These are phyloP conservation scores for Rhizopogon roseolus DNA, from an alignment of 768 basidiomycete species.

Conservation along the genomic window DNA sequence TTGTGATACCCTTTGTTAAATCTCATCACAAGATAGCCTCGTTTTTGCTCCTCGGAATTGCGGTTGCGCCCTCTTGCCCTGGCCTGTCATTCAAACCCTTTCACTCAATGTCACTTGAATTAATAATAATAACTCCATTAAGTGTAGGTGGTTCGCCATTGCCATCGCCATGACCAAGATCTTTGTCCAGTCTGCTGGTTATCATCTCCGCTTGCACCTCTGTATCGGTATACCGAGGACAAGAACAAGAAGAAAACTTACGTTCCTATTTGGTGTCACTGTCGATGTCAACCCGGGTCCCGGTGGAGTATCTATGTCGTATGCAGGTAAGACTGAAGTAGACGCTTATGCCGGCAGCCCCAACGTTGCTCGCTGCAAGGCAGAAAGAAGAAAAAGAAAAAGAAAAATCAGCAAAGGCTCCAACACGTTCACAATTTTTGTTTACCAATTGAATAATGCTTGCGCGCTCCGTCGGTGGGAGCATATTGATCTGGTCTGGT, in stretches of 20 bases:
- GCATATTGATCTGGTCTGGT: constrained; percentile 71
- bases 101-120: background rate
- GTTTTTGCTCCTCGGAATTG: background rate
- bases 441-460: constrained; percentile 83
- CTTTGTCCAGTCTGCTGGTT: background rate
- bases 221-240: background rate
- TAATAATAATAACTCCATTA: background rate
- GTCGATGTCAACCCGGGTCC: background rate
- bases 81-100: background rate
- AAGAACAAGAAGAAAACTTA: background rate
- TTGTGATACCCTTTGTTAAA: background rate
- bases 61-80: no score
- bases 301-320: background rate
- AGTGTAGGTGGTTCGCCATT: background rate
- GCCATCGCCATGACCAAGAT: background rate
- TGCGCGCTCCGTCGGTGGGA: constrained; percentile 69
- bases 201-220: background rate
- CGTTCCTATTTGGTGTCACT: background rate
- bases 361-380: constrained; percentile 24
- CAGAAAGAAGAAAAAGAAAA: constrained; percentile 8
- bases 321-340: background rate
- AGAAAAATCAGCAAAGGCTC: constrained; percentile 19
- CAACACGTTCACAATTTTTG: constrained; percentile 19
- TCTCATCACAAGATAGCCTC: background rate
- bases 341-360: constrained; percentile 23